phyloP scores from a whole-genome alignment of 2,329 filamentous ascomycete genomes.

The Penicillium sp. region DNA sequence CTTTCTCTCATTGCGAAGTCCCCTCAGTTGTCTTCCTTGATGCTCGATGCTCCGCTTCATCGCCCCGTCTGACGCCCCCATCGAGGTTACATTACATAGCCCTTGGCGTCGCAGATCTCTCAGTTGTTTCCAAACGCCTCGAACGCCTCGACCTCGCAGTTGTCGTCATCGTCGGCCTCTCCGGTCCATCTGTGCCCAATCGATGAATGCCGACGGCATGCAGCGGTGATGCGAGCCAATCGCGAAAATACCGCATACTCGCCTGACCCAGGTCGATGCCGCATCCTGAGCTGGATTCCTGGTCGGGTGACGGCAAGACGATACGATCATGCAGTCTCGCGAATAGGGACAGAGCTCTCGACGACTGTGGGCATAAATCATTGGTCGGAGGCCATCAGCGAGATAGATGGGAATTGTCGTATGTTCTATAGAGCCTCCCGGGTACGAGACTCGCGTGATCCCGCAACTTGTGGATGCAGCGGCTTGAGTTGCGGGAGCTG shows the following conservation, averaged over 20 bases:
- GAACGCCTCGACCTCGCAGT: conserved; percentile 3
- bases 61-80: conserved; percentile 3
- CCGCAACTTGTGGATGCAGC: background rate
- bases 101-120: conserved; percentile 9
- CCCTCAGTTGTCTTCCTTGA: conserved; percentile 3
- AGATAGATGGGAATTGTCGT: background rate
- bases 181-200: conserved; percentile 5
- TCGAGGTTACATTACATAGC: conserved; percentile 11
- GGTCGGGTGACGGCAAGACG: background rate
- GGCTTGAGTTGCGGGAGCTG: background rate
- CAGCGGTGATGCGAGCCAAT: conserved; percentile 9
- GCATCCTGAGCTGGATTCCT: background rate
- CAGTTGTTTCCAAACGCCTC: conserved; percentile 5
- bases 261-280: background rate
- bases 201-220: conserved; percentile 5
- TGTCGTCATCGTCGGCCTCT: conserved; percentile 14
- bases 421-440: background rate
- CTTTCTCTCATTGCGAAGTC: conserved; percentile 3
- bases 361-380: background rate
- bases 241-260: conserved; percentile 2
- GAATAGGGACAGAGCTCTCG: background rate
- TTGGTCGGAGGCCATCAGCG: background rate
- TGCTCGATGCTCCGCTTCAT: conserved; percentile 3
- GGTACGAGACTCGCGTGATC: background rate
- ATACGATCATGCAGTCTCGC: background rate